These are phyloP conservation scores for Cerioporus squamosus DNA, from an alignment of 1,284 basidiomycete species.

Conservation along the genomic window DNA sequence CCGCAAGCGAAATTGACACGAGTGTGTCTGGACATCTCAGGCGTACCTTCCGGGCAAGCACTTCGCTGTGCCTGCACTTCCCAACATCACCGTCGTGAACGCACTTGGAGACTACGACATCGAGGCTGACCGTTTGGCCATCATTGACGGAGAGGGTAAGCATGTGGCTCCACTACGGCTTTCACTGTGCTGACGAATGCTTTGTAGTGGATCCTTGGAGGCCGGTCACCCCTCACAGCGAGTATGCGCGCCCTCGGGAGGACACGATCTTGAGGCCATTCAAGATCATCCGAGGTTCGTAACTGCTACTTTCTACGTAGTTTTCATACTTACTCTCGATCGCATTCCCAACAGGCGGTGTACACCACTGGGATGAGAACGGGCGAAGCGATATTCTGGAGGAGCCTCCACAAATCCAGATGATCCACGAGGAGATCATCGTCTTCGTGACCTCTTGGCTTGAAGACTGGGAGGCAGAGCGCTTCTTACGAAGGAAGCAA, in stretches of 20 bases:
- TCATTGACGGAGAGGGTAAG: slow-evolving; percentile 83
- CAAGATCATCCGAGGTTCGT: slow-evolving; percentile 85
- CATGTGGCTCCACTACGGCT: too few species aligned
- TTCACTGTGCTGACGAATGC: background rate
- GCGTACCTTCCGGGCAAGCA: slow-evolving; percentile 83
- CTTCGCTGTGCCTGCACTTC: slow-evolving; percentile 71
- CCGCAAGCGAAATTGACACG: background rate
- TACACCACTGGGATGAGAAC: slow-evolving; percentile 93
- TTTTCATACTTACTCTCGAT: too few species aligned
- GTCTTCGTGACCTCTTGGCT: slow-evolving; percentile 86
- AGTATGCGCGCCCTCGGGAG: slow-evolving; percentile 68
- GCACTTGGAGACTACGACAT: slow-evolving; percentile 77
- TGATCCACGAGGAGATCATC: slow-evolving; percentile 84
- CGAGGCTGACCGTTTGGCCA: slow-evolving; percentile 77
- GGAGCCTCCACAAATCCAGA: slow-evolving; percentile 81
- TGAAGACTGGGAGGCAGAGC: slow-evolving; percentile 52
- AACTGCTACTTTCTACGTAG: background rate
- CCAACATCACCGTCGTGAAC: slow-evolving; percentile 85
- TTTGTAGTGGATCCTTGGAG: slow-evolving; percentile 86
- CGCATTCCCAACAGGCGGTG: slow-evolving; percentile 55
- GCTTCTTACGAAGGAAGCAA: background rate
- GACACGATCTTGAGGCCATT: slow-evolving; percentile 82
- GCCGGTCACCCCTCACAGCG: slow-evolving; percentile 85
- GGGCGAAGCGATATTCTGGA: slow-evolving; percentile 66
- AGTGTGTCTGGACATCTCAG: slow-evolving; percentile 32